These are phyloP conservation scores for Ilyonectria sp. DNA, from an alignment of 2,329 filamentous ascomycete genomes.

Conservation along the genomic window DNA sequence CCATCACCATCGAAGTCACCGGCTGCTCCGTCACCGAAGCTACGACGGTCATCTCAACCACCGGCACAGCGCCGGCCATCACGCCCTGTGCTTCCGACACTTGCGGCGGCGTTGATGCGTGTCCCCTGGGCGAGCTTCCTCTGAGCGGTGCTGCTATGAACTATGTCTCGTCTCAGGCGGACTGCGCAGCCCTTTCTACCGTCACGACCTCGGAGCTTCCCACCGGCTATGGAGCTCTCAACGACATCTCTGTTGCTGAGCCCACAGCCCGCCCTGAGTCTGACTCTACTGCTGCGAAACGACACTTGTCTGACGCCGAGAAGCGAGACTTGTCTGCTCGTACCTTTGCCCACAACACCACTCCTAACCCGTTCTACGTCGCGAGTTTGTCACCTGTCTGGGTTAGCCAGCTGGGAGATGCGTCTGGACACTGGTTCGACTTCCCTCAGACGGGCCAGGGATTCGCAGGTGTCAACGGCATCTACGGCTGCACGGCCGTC, in stretches of 20 bases:
- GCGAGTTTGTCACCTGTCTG: slow-evolving; percentile 13
- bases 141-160: slow-evolving; percentile 32
- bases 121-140: slow-evolving; percentile 23
- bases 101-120: slow-evolving; percentile 30
- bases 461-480: slow-evolving; percentile 38
- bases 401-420: slow-evolving; percentile 33
- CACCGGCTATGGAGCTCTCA: slow-evolving; percentile 18
- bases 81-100: slow-evolving; percentile 30
- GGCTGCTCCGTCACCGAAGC: slow-evolving; percentile 35
- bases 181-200: slow-evolving; percentile 29
- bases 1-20: slow-evolving; percentile 26
- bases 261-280: slow-evolving; percentile 22
- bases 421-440: slow-evolving; percentile 31
- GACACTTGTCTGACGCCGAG: slow-evolving; percentile 7
- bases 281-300: not conserved
- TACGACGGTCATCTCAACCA: slow-evolving; percentile 30
- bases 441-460: slow-evolving; percentile 16
- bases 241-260: slow-evolving; percentile 12
- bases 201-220: slow-evolving; percentile 31
- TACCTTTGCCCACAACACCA: slow-evolving; percentile 20
- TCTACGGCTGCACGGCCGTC: slow-evolving; percentile 42
- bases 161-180: slow-evolving; percentile 2
- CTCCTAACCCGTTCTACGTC: slow-evolving; percentile 35
- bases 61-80: slow-evolving; percentile 8
- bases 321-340: slow-evolving; percentile 23